A percentile compares a stretch with the other conserved stretches of the same genome.
Conservation (phyloP, 73 alveolate genomes). For the Effrenium voratum region DNA sequence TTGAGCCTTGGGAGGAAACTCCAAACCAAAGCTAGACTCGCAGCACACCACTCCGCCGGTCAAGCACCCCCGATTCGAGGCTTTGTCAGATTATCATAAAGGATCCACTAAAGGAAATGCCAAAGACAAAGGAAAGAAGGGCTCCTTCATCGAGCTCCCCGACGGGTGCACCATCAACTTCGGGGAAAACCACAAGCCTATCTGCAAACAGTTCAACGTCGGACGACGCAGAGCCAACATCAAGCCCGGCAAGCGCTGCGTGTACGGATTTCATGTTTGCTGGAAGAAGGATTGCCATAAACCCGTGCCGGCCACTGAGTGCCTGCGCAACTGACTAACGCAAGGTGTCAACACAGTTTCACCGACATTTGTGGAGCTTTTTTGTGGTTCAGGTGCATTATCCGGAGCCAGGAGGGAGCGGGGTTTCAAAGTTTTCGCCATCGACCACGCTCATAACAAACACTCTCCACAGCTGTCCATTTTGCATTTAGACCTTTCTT, state of each 20-base stretch:
- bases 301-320: neutral
- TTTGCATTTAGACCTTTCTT: neutral
- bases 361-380: neutral
- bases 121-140: neutral
- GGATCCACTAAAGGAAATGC: neutral
- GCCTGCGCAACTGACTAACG: neutral
- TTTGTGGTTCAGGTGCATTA: neutral
- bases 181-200: neutral
- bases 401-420: neutral
- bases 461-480: neutral
- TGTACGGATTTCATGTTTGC: neutral
- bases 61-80: too few species aligned
- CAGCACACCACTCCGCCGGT: neutral
- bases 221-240: conserved; percentile 5
- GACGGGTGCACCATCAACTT: neutral
- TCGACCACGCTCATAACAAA: neutral
- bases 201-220: neutral
- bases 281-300: neutral
- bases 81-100: neutral
- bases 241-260: neutral
- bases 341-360: too few species aligned
- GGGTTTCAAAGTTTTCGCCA: neutral
- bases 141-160: neutral
- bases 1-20: neutral
- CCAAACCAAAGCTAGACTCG: neutral